These are phyloP conservation scores for Podaxis carcinomalis DNA, from an alignment of 768 basidiomycete genomes.

Conservation along the genomic window DNA sequence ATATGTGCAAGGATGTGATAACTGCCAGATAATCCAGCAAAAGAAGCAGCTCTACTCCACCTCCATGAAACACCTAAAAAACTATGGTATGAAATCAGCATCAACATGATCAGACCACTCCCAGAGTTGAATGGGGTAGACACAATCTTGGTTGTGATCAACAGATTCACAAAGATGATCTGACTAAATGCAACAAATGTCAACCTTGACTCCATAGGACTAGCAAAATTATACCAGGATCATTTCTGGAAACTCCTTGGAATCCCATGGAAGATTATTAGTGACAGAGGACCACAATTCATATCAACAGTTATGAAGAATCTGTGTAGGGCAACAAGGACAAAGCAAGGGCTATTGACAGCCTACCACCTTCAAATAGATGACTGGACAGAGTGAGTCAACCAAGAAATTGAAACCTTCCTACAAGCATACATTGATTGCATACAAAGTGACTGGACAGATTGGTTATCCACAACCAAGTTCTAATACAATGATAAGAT, in stretches of 20 bases:
- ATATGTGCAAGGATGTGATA: neutral
- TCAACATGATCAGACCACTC: too few relatives aligned
- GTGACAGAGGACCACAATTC: neutral
- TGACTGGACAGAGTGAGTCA: too few relatives aligned
- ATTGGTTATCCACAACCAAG: rapidly evolving
- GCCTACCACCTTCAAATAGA: too few relatives aligned
- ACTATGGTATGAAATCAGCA: neutral
- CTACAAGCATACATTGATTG: too few relatives aligned
- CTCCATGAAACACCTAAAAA: neutral
- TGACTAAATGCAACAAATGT: neutral
- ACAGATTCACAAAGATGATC: neutral
- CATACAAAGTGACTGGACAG: too few relatives aligned
- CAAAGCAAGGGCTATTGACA: too few relatives aligned
- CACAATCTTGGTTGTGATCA: neutral
- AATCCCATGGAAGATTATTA: neutral
- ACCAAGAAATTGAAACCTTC: too few relatives aligned
- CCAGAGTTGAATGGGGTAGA: neutral
- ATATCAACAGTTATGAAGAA: too few relatives aligned
- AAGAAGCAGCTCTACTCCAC: neutral
- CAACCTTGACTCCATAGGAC: neutral
- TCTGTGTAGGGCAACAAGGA: too few relatives aligned
- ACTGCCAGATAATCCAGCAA: neutral
- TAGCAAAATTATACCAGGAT: neutral
- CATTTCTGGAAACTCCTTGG: neutral
- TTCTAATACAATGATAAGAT: too few relatives aligned